Conservation (phyloP, 176 grass and related monocot genomes). For the Bonia amplexicaulis region DNA sequence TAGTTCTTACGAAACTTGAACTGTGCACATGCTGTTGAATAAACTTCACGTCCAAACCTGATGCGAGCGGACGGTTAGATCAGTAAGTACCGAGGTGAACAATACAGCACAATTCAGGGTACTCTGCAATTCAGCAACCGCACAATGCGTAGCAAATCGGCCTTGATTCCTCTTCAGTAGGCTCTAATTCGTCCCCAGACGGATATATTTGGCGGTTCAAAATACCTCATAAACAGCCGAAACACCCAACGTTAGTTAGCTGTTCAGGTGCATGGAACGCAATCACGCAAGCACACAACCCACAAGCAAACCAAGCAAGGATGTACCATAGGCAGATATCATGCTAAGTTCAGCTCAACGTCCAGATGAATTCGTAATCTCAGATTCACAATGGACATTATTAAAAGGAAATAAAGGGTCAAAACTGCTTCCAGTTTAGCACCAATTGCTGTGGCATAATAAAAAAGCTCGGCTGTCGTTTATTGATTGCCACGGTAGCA, state of each 20-base stretch:
- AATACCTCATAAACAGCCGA: neutral
- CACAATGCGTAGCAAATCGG: neutral
- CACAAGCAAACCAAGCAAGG: neutral
- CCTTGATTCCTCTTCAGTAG: neutral
- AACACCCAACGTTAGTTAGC: neutral
- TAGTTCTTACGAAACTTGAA: neutral
- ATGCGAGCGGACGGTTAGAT: neutral
- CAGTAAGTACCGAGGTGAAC: neutral
- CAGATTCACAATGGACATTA: neutral
- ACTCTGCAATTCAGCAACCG: neutral
- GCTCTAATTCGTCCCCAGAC: neutral
- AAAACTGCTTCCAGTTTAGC: slow-evolving; percentile 6
- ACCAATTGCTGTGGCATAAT: neutral
- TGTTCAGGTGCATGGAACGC: neutral
- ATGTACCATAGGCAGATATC: neutral
- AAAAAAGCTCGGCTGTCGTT: neutral
- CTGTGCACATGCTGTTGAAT: neutral
- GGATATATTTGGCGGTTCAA: neutral
- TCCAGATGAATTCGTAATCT: neutral
- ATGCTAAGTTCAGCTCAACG: neutral
- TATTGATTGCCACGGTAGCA: slow-evolving; percentile 21
- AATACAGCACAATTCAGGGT: neutral
- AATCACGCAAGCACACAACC: neutral
- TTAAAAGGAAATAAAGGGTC: neutral
- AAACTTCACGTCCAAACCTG: neutral